Base-by-base conservation (phyloP, 345 rosid species). In the Lepidium didymum region DNA sequence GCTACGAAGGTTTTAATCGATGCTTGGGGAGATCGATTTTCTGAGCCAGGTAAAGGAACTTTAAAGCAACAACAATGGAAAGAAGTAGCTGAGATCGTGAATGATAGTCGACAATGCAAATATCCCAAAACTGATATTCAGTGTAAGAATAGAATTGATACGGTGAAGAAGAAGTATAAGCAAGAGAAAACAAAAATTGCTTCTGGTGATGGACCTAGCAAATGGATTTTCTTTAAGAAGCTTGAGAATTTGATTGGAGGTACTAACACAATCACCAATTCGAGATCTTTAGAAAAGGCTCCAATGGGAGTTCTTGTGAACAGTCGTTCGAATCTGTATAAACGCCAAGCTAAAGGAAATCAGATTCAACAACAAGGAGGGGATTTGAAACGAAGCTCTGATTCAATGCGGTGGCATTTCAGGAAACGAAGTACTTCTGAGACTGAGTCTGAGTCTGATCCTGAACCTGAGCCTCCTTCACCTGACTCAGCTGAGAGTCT, bases 141-240 rank as follows among this genome's bases (percentile, higher is more conserved):
- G 80, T 94, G 99, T 68, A 94, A 94, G 92, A 90, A 94, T 59
- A 84, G 92, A 45, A 90, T 93, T 74, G 98, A 93, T 58, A 90
- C 96, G 1, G 92, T 93, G 4, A 93, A 93, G 87, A 90, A 91
- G 84, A 93, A 91, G 81, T 93, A 88, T 62, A 90, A 93, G 83
- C 57, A 78, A 63, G 97, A 93, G 86, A 91, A 83, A 77, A 78
- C 87, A 2, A 85, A 80, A 64, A 69, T 88, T 4, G 78, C 82
- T 29, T 70, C 87, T 3, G 87, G 87, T 64, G 84, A 82, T 15
- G 82, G 82, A 8, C 61, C 81, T 45, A 87, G 91, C 49, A 82
- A 80, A 35, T 94, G 99, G 99, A 73, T 79, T 1, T 94, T 94
- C 65, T 94, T 79, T 46, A 87, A 88, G 8, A 84, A 80, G 46